These are phyloP conservation scores for Hymenotorrendiella dingleyae DNA, from an alignment of 2,329 filamentous ascomycete genomes.

Conservation along the genomic window DNA sequence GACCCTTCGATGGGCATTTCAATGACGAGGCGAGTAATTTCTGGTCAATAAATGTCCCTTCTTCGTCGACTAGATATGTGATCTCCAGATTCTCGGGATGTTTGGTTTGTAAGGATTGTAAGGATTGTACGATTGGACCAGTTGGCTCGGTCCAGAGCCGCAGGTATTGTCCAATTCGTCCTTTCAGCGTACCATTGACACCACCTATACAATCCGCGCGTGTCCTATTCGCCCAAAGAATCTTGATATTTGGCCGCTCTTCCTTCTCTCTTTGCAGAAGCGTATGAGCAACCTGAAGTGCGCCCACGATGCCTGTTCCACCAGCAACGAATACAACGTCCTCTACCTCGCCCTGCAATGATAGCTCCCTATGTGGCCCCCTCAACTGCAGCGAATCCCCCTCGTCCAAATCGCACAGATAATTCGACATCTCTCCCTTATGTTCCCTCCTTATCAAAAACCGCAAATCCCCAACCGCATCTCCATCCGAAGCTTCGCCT, in stretches of 20 bases:
- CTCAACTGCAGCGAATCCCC: slow-evolving; percentile 67
- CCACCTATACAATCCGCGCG: slow-evolving; percentile 61
- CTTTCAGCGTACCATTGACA: slow-evolving; percentile 37
- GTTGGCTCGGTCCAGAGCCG: too few relatives aligned
- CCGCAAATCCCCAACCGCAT: slow-evolving; percentile 50
- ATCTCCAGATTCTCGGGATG: slow-evolving; percentile 55
- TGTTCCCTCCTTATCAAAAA: slow-evolving; percentile 75
- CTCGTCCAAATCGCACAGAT: slow-evolving; percentile 59
- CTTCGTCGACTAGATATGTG: slow-evolving; percentile 77
- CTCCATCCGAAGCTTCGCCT: slow-evolving; percentile 25
- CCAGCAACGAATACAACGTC: slow-evolving; percentile 80
- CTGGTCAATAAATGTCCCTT: slow-evolving; percentile 59
- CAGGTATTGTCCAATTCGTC: not conserved
- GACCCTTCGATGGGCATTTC: too few relatives aligned
- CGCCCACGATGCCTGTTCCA: slow-evolving; percentile 87
- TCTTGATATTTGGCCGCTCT: slow-evolving; percentile 48
- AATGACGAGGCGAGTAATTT: slow-evolving; percentile 38
- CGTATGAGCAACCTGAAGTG: slow-evolving; percentile 69
- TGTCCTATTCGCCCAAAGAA: slow-evolving; percentile 76
- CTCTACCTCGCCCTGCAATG: slow-evolving; percentile 45
- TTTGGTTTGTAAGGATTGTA: slow-evolving; percentile 45
- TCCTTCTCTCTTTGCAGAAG: slow-evolving; percentile 41
- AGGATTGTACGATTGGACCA: too few relatives aligned
- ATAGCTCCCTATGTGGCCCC: slow-evolving; percentile 69
- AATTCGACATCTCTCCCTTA: slow-evolving; percentile 80